A percentile compares a stretch with the other conserved stretches of the same genome.
Conservation (phyloP, 345 rosid species). For the Eucalyptus grandis region DNA sequence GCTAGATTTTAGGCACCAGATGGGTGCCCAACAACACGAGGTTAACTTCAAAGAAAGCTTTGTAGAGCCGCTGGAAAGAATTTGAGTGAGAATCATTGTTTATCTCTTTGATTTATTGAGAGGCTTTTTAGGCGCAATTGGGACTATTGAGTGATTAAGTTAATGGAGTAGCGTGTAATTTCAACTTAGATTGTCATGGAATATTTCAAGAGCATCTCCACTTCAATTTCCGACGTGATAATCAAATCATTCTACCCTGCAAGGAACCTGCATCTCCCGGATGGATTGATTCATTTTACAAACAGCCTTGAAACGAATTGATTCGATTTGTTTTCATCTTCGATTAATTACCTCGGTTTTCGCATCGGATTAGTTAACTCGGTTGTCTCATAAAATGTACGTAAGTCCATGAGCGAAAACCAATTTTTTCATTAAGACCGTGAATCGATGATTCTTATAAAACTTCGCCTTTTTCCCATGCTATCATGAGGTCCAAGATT, state of each 20-base stretch:
- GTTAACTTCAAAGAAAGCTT: neutral
- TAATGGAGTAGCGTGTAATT: accelerated
- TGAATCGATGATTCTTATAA: neutral
- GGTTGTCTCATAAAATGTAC: neutral
- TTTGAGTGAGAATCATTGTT: neutral
- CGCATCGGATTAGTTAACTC: neutral
- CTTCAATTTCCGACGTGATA: neutral
- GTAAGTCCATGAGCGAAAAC: neutral
- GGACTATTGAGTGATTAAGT: neutral
- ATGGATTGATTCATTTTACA: neutral
- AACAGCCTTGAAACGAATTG: neutral
- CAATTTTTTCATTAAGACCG: accelerated
- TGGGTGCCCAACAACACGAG: neutral
- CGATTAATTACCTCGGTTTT: neutral
- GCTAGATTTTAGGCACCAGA: no score
- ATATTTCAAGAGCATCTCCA: neutral
- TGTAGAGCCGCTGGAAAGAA: neutral
- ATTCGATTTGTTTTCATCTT: neutral
- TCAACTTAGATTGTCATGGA: neutral
- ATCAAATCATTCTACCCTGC: neutral
- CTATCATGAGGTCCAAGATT: neutral
- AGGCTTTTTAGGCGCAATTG: neutral
- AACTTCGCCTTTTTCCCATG: neutral
- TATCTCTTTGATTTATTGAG: neutral
- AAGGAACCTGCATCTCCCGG: accelerated